Evolutionary conservation across 163 green algal genomes (phyloP), one percentile per base, ranked within the genome.

Genomic region (Scenedesmus sp.): DNA sequence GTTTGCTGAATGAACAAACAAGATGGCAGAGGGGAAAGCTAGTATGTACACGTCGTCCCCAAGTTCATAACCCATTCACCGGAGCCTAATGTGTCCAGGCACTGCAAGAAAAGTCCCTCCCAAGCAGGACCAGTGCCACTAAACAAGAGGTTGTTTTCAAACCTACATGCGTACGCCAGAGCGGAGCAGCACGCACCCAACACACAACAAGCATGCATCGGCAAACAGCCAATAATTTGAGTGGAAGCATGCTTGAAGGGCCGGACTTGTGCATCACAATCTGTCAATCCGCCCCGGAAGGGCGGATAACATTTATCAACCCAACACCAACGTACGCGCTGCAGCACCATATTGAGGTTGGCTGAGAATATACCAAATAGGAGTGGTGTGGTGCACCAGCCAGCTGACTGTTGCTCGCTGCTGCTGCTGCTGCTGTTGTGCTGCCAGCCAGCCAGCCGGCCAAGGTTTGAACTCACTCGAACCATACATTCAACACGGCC

Each of bases 1-100:
- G 65, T 76, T 76, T 40, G 65, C 65, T 26, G 65, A 76, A 76
- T 76, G 40, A 76, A 76, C 59, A 72, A 72, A 72, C 65, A 76
- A 40, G 65, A 76, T 76, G 65, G 37, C 65, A 37, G 30, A 40
- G 65, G 65, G 40, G 65, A 76, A 30, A 76, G 65, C 65, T 76
- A 76, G 65, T 76, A 76, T 76, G 65, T 76, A 76, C 65, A 76
- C 65, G 30, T 37, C 65, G 65, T 76, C 65, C 59, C 65, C 65
- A 56, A 76, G 30, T 76, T 76, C 26, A 76, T 76, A 72, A 76
- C 65, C 65, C 65, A 76, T 76, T 76, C 30, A 30, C 30, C 26
- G 37, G 65, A 37, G 30, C 65, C 65, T 76, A 76, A 26, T 10
- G 30, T n/a, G 40, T 22, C 65, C 65, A 76, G 65, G 40, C 65